phyloP scores from a whole-genome alignment of 2,329 filamentous ascomycete species.

The Aspergillus latus region DNA sequence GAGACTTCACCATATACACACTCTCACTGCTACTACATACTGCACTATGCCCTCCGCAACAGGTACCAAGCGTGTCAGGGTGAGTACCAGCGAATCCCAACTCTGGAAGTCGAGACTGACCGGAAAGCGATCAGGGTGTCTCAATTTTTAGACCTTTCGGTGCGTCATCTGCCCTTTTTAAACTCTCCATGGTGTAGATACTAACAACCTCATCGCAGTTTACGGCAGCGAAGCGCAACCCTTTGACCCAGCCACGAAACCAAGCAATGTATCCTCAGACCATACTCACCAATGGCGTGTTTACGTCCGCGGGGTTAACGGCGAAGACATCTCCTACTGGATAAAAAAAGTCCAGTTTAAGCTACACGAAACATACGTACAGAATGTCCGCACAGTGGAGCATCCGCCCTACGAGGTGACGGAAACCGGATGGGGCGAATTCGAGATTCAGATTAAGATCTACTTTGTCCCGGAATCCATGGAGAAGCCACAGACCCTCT shows the following conservation, averaged over 20 bases:
- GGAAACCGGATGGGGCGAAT: constrained; percentile 97
- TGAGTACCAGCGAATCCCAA: constrained; percentile 26
- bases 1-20: background rate
- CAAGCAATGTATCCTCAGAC: constrained; percentile 74
- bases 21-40: background rate
- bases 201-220: constrained; percentile 47
- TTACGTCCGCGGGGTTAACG: constrained; percentile 86
- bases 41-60: constrained; percentile 53
- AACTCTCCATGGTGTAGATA: background rate
- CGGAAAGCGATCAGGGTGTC: constrained; percentile 36
- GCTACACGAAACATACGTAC: constrained; percentile 93
- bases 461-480: constrained; percentile 85
- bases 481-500: constrained; percentile 94
- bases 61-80: constrained; percentile 55
- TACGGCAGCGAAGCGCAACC: constrained; percentile 78
- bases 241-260: constrained; percentile 75
- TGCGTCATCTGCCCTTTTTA: constrained; percentile 24
- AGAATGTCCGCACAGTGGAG: constrained; percentile 82
- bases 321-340: constrained; percentile 92
- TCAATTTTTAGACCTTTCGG: constrained; percentile 51
- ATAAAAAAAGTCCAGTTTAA: constrained; percentile 97
- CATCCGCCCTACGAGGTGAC: constrained; percentile 77
- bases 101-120: constrained; percentile 21
- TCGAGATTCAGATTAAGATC: constrained; percentile 91
- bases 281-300: constrained; percentile 98